These are phyloP conservation scores for Ceratobasidium sp. DNA, from an alignment of 1,284 basidiomycete species.

Conservation along the genomic window DNA sequence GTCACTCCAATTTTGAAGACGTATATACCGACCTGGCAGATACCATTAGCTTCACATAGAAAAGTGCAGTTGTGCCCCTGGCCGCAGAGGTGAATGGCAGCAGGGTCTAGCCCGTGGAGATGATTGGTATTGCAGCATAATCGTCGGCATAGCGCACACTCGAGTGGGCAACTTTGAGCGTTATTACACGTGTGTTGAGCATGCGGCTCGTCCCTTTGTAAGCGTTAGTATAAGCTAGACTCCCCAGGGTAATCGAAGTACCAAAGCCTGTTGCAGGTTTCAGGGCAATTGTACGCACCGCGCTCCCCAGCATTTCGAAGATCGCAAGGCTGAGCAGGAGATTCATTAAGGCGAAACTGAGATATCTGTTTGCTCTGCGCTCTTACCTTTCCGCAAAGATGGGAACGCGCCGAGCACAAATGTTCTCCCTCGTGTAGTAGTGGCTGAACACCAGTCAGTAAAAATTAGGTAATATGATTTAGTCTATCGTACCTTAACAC, in stretches of 20 bases:
- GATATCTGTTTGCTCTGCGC: neutral
- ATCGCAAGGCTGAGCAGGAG: constrained; percentile 62
- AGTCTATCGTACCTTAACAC: constrained; percentile 48
- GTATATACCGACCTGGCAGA: constrained; percentile 27
- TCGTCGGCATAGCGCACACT: constrained; percentile 68
- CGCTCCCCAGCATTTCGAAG: constrained; percentile 56
- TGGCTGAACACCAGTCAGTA: constrained; percentile 54
- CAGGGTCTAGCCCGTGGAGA: constrained; percentile 64
- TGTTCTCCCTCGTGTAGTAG: constrained; percentile 64
- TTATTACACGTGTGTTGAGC: constrained; percentile 64
- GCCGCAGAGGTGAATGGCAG: constrained; percentile 71
- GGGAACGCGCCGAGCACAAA: constrained; percentile 65
- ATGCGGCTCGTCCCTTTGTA: constrained; percentile 64
- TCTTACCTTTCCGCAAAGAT: constrained; percentile 67
- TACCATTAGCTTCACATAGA: constrained; percentile 59
- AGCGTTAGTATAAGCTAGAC: neutral
- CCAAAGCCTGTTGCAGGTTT: constrained; percentile 63
- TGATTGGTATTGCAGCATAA: constrained; percentile 66
- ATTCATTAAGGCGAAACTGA: no score
- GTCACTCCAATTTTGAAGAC: neutral
- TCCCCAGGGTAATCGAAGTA: constrained; percentile 47
- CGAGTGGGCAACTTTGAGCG: constrained; percentile 65
- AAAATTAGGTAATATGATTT: neutral
- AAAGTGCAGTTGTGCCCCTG: constrained; percentile 58
- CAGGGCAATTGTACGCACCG: constrained; percentile 60